Percentiles rank a stretch among this genome's conserved stretches.
These are phyloP conservation scores for Backusella macrospora DNA, from an alignment of 192 early-diverging fungal species.

Conservation along the genomic window DNA sequence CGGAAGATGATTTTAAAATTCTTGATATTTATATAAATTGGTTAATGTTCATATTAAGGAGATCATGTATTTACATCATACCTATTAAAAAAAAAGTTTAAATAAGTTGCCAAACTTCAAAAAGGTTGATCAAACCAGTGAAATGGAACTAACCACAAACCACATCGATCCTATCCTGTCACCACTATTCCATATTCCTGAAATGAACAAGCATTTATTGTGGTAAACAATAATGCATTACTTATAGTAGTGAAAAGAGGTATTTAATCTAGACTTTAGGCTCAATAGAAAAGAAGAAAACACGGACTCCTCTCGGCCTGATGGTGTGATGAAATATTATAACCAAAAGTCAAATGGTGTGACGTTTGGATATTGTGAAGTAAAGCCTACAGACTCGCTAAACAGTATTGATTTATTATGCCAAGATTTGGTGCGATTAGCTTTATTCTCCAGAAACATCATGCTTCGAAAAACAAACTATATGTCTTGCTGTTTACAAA, in stretches of 20 bases:
- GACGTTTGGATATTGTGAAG: constrained; percentile 1
- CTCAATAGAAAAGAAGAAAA: background rate
- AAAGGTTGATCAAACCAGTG: background rate
- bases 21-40: background rate
- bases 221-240: constrained; percentile 1
- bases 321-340: background rate
- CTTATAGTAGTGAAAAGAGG: background rate
- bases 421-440: background rate
- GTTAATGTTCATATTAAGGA: background rate
- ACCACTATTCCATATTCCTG: background rate
- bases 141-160: background rate
- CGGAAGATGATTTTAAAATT: background rate
- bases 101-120: background rate
- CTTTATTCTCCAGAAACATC: background rate
- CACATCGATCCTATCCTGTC: background rate
- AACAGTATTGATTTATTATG: background rate
- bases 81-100: background rate
- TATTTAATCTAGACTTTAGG: constrained; percentile 8
- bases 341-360: background rate
- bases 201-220: background rate
- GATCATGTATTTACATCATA: too few relatives aligned
- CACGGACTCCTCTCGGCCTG: background rate
- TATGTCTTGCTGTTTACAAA: background rate
- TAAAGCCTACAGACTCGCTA: background rate
- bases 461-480: background rate